These are phyloP conservation scores for Globisporangium heterothallicum DNA, from an alignment of 352 stramenopile genomes.

Conservation along the genomic window DNA sequence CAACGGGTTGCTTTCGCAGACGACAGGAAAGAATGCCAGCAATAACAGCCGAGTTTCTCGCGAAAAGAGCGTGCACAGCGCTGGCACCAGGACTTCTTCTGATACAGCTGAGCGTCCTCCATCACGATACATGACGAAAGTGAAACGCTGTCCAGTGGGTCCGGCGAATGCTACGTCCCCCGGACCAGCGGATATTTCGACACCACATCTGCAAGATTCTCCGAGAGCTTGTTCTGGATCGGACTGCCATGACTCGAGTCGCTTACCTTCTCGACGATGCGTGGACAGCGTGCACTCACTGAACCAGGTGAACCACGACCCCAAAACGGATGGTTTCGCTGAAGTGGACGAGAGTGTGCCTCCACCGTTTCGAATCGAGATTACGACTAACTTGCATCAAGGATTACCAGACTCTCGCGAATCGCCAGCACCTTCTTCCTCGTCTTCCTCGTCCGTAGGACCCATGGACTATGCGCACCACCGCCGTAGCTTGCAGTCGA, in stretches of 20 bases:
- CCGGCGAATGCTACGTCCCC: background rate
- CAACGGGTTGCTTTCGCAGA: slow-evolving; percentile 21
- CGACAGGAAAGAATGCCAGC: background rate
- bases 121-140: slow-evolving; percentile 75
- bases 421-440: background rate
- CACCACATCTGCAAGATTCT: background rate
- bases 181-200: too few species aligned
- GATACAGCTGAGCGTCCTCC: slow-evolving; percentile 36
- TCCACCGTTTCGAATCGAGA: slow-evolving; percentile 74
- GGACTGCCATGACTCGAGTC: slow-evolving; percentile 1
- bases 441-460: background rate
- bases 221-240: slow-evolving; percentile 1
- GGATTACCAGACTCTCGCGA: background rate
- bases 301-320: slow-evolving; percentile 65
- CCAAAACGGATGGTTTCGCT: slow-evolving; percentile 72
- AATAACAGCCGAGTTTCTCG: slow-evolving; percentile 5
- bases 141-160: slow-evolving; percentile 18
- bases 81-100: slow-evolving; percentile 3
- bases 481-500: slow-evolving; percentile 18
- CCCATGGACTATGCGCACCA: background rate
- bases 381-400: slow-evolving; percentile 47
- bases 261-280: slow-evolving; percentile 31
- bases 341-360: slow-evolving; percentile 77
- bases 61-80: slow-evolving; percentile 12
- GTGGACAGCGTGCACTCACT: slow-evolving; percentile 32